Evolutionary conservation across 208 protist species (phyloP).

Genomic region (Leishmania braziliensis): DNA sequence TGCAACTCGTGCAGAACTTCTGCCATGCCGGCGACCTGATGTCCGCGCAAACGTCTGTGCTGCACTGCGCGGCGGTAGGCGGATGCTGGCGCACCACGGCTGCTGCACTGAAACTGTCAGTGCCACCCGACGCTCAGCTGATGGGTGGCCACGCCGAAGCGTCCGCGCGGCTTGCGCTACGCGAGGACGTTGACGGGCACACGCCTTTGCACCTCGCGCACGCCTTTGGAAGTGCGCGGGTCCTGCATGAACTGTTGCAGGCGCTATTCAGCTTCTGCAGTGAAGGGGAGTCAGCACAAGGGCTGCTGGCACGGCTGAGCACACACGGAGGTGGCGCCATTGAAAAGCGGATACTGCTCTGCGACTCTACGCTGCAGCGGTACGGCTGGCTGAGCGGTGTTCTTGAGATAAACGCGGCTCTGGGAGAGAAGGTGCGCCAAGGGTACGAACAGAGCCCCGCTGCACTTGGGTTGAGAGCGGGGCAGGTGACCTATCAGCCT

Average conservation of each 20-base stretch:
- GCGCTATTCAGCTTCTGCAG: constrained; percentile 30
- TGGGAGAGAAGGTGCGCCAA: constrained; percentile 40
- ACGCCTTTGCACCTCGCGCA: constrained; percentile 73
- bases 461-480: constrained; percentile 19
- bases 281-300: constrained; percentile 8
- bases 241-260: constrained; percentile 52
- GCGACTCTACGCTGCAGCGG: constrained; percentile 46
- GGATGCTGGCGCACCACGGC: constrained; percentile 49
- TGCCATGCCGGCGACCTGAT: constrained; percentile 41
- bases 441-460: constrained; percentile 22
- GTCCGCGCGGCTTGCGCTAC: constrained; percentile 31
- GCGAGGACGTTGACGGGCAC: constrained; percentile 58
- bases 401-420: constrained; percentile 48
- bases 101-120: constrained; percentile 36
- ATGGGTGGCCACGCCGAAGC: constrained; percentile 23
- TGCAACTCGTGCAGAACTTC: constrained; percentile 65
- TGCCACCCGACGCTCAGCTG: constrained; percentile 17
- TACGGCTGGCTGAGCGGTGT: constrained; percentile 74
- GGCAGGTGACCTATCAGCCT: constrained; percentile 37
- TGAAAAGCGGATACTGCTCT: constrained; percentile 43
- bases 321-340: constrained; percentile 6
- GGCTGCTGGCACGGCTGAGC: constrained; percentile 19
- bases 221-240: constrained; percentile 55
- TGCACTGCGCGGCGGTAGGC: constrained; percentile 79
- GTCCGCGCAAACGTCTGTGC: constrained; percentile 52